Base-by-base conservation (phyloP, 345 rosid genomes). In the Citrus reticulata region DNA sequence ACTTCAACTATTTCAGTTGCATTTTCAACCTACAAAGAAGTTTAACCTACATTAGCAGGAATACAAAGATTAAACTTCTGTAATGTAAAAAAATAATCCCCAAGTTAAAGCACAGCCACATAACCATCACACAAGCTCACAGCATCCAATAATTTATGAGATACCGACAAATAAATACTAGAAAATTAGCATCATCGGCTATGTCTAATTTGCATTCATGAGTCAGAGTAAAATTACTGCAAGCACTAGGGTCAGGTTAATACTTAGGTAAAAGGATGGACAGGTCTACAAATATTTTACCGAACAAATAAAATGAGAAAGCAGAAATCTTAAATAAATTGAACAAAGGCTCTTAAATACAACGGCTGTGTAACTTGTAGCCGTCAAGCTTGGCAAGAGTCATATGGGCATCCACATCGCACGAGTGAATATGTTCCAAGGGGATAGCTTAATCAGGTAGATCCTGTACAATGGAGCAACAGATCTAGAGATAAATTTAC, bases 1-100 rank as follows among this genome's bases (percentile, higher is more conserved):
- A 91, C 92, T 86, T 92, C 94, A 55, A 80, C 89, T 79, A 94
- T 96, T 85, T 93, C 97, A 20, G 80, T 74, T 73, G 89, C 84
- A 77, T 79, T 75, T 74, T 74, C 86, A 64, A 61, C 87, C 99
- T 96, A 77, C 54, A 64, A 77, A 49, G 75, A 25, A 37, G 42
- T 13, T 11, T 7, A 1, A 9, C 16, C 70, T 66, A 55, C 58
- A 35, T 63, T 72, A 61, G 27, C 62, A 32, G 42, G 7, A 17
- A 40, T 72, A 75, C 63, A 32, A 40, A 34, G 4, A 32, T 62
- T 62, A 42, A 62, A 11, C 34, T 22, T 64, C 61, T 35, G 63
- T 29, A 39, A 30, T 20, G 37, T 39, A 73, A 77, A 8, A 9
- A 71, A 64, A 66, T 58, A 35, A 66, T 39, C 39, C 32, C 40